These are phyloP conservation scores for Daedaleopsis nitida DNA, from an alignment of 768 basidiomycete species.

Conservation along the genomic window DNA sequence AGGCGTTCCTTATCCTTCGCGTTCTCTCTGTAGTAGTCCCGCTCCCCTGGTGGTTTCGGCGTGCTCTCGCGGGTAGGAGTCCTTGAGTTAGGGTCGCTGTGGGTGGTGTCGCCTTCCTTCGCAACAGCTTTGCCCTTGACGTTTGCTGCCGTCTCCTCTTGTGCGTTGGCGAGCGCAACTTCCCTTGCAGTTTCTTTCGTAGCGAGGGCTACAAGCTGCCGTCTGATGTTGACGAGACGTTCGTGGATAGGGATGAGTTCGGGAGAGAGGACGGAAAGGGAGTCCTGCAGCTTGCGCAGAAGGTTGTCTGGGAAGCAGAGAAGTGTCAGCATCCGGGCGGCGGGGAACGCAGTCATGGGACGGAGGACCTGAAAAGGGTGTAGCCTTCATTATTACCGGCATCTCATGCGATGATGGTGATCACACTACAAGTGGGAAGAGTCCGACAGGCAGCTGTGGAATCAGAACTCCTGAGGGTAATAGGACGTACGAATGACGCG, in stretches of 20 bases:
- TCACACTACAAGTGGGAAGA: background rate
- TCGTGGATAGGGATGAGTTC: constrained; percentile 93
- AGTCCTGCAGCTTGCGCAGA: constrained; percentile 77
- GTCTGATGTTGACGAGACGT: constrained; percentile 81
- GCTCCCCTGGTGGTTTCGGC: constrained; percentile 17
- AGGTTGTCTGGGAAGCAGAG: constrained; percentile 59
- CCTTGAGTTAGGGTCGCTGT: constrained; percentile 22
- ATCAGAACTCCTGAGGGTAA: constrained; percentile 9
- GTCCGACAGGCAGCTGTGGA: constrained; percentile 12
- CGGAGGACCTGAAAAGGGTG: constrained; percentile 18
- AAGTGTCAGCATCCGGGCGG: constrained; percentile 4
- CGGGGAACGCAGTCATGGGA: background rate
- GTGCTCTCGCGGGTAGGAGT: constrained; percentile 31
- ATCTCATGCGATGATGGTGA: background rate
- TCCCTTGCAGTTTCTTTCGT: constrained; percentile 86
- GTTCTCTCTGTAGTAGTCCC: constrained; percentile 3
- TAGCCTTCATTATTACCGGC: constrained; percentile 11
- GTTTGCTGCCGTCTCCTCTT: constrained; percentile 1
- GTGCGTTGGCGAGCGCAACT: constrained; percentile 31
- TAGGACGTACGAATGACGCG: constrained; percentile 5
- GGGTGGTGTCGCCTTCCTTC: background rate
- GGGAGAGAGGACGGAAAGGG: constrained; percentile 82
- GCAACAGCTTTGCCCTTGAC: constrained; percentile 4
- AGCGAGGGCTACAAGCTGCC: constrained; percentile 85
- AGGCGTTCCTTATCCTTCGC: constrained; percentile 19